Conservation (phyloP, 106 monocot species). For the Dendrobium nobile region DNA sequence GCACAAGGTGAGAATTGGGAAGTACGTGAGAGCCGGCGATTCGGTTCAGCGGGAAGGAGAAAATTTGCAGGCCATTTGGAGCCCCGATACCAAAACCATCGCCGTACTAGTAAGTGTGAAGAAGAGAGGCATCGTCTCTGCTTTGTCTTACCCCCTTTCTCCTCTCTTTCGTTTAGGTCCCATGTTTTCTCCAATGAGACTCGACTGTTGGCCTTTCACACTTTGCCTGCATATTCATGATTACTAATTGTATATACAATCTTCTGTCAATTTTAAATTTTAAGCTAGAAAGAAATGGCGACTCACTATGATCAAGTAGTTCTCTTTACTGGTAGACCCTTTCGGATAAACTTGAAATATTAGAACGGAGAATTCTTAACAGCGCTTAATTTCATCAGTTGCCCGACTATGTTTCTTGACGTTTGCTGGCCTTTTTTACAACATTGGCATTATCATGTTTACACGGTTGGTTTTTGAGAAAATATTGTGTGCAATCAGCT, state of each 20-base stretch:
- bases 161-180: background rate
- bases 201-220: background rate
- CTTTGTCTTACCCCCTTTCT: background rate
- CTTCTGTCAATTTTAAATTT: background rate
- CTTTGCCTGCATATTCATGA: background rate
- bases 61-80: conserved; percentile 84
- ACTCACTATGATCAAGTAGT: background rate
- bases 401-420: background rate
- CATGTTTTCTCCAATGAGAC: background rate
- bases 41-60: conserved; percentile 62
- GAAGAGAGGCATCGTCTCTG: background rate
- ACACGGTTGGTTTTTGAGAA: too few relatives aligned
- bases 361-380: background rate
- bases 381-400: background rate
- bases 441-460: too few relatives aligned
- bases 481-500: too few relatives aligned
- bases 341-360: background rate
- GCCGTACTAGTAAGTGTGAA: conserved; percentile 61
- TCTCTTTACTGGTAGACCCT: background rate
- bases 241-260: background rate
- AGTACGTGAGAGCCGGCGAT: conserved; percentile 36
- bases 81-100: conserved; percentile 71
- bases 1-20: conserved; percentile 87
- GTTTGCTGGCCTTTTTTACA: background rate
- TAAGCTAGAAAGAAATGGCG: background rate